These are phyloP conservation scores for Cercospora zeina DNA, from an alignment of 2,329 filamentous ascomycete genomes.

Conservation along the genomic window DNA sequence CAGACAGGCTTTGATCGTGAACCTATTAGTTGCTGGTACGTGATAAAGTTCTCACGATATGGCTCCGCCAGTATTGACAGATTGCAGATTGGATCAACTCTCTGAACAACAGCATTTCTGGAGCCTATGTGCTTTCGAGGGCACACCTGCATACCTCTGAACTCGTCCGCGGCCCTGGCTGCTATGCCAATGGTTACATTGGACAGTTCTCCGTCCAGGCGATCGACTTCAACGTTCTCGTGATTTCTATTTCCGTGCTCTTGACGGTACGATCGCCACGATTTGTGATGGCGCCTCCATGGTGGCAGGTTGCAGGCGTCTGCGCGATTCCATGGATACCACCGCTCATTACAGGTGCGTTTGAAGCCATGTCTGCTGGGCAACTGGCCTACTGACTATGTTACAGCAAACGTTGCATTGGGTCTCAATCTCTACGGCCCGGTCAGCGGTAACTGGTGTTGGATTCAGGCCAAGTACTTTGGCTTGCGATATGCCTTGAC, in stretches of 20 bases:
- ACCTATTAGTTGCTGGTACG: conserved; percentile 27
- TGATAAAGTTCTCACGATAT: not conserved
- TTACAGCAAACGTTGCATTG: conserved; percentile 33
- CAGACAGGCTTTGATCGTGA: conserved; percentile 30
- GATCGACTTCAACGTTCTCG: conserved; percentile 47
- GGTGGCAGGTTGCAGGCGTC: conserved; percentile 37
- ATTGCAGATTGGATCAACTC: conserved; percentile 46
- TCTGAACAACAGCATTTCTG: conserved; percentile 48
- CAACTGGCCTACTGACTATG: not conserved
- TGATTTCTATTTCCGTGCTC: conserved; percentile 49
- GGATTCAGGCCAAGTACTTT: conserved; percentile 45
- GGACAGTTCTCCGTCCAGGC: conserved; percentile 51
- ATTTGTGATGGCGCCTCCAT: conserved; percentile 38
- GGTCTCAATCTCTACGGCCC: conserved; percentile 41
- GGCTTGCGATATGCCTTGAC: conserved; percentile 50
- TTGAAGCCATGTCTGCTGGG: not conserved
- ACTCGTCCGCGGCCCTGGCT: conserved; percentile 40
- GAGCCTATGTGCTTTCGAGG: conserved; percentile 41
- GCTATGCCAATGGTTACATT: conserved; percentile 49
- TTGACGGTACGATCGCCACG: conserved; percentile 44
- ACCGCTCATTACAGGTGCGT: conserved; percentile 43
- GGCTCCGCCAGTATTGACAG: not conserved
- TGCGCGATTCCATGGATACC: conserved; percentile 47
- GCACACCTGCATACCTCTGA: conserved; percentile 21
- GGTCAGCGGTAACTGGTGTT: conserved; percentile 54